A percentile compares a stretch with the other conserved stretches of the same genome.
Evolutionary conservation across 768 basidiomycete genomes (phyloP).

Genomic region (Coprinopsis sp.): DNA sequence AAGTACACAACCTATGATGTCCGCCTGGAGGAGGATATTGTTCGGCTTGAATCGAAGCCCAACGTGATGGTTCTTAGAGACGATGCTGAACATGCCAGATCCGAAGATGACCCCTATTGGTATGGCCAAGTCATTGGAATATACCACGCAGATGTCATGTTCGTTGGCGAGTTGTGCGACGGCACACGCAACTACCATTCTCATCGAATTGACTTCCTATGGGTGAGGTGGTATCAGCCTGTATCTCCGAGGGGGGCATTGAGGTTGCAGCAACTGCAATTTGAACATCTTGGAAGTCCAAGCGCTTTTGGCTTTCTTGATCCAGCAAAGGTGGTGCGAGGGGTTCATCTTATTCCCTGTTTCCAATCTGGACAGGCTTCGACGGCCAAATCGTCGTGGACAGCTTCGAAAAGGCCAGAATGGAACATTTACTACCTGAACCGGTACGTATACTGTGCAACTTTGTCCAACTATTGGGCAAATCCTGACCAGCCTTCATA

Average conservation of each 20-base stretch:
- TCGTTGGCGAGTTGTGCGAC: not conserved
- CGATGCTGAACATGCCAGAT: not conserved
- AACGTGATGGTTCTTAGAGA: not conserved
- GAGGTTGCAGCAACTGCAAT: slow-evolving; percentile 8
- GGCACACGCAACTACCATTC: not conserved
- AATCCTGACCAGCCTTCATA: not conserved
- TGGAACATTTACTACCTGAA: slow-evolving; percentile 14
- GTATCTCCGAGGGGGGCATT: not conserved
- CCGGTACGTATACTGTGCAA: slow-evolving; percentile 4
- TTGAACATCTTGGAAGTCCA: slow-evolving; percentile 3
- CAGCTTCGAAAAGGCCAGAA: slow-evolving; percentile 4
- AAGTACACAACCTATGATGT: slow-evolving; percentile 12
- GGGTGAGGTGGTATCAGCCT: slow-evolving; percentile 10
- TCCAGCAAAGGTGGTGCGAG: slow-evolving; percentile 12
- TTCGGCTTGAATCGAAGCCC: slow-evolving; percentile 2
- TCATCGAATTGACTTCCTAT: slow-evolving; percentile 10
- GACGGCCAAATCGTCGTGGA: slow-evolving; percentile 2
- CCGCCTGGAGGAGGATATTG: slow-evolving; percentile 1
- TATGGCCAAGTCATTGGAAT: slow-evolving; percentile 9
- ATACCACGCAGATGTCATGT: slow-evolving; percentile 11
- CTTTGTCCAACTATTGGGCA: not conserved
- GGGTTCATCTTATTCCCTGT: slow-evolving; percentile 12
- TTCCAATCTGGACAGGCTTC: slow-evolving; percentile 6
- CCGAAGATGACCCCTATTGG: not conserved
- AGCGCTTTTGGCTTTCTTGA: slow-evolving; percentile 12